These are phyloP conservation scores for Serendipita sp. DNA, from an alignment of 768 basidiomycete genomes.

Conservation along the genomic window DNA sequence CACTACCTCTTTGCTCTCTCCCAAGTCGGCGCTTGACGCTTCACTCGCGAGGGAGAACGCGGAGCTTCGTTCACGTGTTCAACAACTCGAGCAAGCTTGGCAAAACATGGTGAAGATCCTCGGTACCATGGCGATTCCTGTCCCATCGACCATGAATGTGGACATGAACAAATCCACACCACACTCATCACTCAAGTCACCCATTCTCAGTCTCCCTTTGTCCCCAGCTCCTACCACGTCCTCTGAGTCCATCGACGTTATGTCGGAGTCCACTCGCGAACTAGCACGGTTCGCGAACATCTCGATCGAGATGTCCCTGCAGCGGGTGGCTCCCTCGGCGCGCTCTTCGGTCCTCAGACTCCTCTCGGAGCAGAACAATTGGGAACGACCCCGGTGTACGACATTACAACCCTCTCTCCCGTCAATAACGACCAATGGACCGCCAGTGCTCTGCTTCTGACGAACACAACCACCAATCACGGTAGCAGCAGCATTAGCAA, in stretches of 20 bases:
- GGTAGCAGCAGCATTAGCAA: background rate
- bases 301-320: conserved; percentile 51
- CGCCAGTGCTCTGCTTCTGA: background rate
- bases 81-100: conserved; percentile 23
- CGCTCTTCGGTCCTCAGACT: conserved; percentile 2
- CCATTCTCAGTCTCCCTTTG: background rate
- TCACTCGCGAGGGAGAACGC: background rate
- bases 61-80: conserved; percentile 2
- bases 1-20: background rate
- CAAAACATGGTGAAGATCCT: background rate
- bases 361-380: conserved; percentile 2
- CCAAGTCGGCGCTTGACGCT: background rate
- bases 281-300: conserved; percentile 94
- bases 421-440: background rate
- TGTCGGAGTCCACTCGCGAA: conserved; percentile 70
- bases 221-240: conserved; percentile 2
- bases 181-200: background rate
- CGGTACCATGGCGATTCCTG: background rate
- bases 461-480: background rate
- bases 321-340: conserved; percentile 53
- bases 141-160: background rate
- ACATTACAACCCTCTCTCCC: background rate
- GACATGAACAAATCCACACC: background rate
- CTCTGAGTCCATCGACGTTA: background rate
- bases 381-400: conserved; percentile 2